A percentile compares a stretch with the other conserved stretches of the same genome.
Conservation (phyloP, 768 basidiomycete species). For the Hemileccinum impolitum region DNA sequence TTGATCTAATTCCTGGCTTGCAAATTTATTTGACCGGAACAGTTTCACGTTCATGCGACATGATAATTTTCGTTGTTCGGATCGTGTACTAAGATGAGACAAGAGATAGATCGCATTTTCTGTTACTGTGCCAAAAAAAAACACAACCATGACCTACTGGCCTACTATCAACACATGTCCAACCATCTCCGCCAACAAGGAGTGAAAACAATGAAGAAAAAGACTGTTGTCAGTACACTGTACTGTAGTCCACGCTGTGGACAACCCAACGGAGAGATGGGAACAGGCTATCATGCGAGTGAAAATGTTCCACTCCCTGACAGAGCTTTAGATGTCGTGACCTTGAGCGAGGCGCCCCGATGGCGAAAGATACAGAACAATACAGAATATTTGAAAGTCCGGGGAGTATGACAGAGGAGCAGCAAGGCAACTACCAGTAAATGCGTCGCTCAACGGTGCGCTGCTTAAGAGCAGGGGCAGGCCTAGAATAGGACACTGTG, state of each 20-base stretch:
- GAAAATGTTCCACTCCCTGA: conserved; percentile 38
- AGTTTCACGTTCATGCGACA: too few species aligned
- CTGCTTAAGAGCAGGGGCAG: conserved; percentile 39
- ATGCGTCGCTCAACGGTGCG: conserved; percentile 71
- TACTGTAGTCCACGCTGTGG: conserved; percentile 17
- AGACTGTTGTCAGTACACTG: conserved; percentile 13
- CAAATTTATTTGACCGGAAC: background rate
- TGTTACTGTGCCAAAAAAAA: conserved; percentile 6
- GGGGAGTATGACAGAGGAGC: conserved; percentile 3
- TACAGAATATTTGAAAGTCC: conserved; percentile 31
- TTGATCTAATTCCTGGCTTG: background rate
- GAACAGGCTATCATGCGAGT: conserved; percentile 16
- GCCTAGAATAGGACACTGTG: conserved; percentile 59
- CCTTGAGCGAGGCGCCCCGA: conserved; percentile 21
- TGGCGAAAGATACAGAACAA: conserved; percentile 27
- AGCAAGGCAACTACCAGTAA: conserved; percentile 54
- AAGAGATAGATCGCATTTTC: conserved; percentile 5
- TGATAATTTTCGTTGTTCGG: too few species aligned
- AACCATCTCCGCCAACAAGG: conserved; percentile 8
- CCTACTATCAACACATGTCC: conserved; percentile 20
- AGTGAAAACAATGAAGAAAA: conserved; percentile 2
- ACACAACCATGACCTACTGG: conserved; percentile 2
- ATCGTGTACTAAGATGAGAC: too few species aligned
- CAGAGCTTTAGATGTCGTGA: conserved; percentile 50
- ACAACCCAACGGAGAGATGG: conserved; percentile 10